Conservation (phyloP, 768 basidiomycete genomes). For the Leucosporidium scottii region DNA sequence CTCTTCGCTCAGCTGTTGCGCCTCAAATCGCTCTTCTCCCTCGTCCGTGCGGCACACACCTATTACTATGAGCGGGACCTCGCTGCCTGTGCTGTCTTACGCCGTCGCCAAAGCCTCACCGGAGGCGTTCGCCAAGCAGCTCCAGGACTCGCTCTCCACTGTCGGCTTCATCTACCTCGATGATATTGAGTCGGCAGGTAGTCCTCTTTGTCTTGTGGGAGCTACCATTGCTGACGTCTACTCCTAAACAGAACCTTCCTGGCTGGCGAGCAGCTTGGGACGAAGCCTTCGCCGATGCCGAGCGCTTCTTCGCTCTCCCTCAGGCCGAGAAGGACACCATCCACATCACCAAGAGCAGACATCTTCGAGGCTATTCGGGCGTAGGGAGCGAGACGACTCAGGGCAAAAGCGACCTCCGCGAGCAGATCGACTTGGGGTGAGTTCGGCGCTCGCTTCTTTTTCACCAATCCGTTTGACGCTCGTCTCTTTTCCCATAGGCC, state of each 20-base stretch:
- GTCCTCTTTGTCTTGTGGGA: too few species aligned
- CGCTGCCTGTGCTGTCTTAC: constrained; percentile 13
- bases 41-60: too few species aligned
- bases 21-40: too few species aligned
- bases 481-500: background rate
- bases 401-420: constrained; percentile 11
- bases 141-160: constrained; percentile 11
- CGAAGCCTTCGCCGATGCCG: background rate
- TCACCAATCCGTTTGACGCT: background rate
- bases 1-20: too few species aligned
- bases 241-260: background rate
- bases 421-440: constrained; percentile 28
- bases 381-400: constrained; percentile 12
- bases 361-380: constrained; percentile 19
- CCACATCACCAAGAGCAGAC: constrained; percentile 1
- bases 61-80: background rate
- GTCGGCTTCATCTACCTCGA: constrained; percentile 22
- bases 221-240: too few species aligned
- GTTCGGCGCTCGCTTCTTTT: background rate
- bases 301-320: constrained; percentile 12
- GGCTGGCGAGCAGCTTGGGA: constrained; percentile 13
- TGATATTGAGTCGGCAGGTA: constrained; percentile 3
- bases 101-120: constrained; percentile 6
- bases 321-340: constrained; percentile 3
- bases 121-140: constrained; percentile 6